Percentiles rank a stretch among this genome's conserved stretches.
These are phyloP conservation scores for Ricinus communis DNA, from an alignment of 345 rosid genomes.

Conservation along the genomic window DNA sequence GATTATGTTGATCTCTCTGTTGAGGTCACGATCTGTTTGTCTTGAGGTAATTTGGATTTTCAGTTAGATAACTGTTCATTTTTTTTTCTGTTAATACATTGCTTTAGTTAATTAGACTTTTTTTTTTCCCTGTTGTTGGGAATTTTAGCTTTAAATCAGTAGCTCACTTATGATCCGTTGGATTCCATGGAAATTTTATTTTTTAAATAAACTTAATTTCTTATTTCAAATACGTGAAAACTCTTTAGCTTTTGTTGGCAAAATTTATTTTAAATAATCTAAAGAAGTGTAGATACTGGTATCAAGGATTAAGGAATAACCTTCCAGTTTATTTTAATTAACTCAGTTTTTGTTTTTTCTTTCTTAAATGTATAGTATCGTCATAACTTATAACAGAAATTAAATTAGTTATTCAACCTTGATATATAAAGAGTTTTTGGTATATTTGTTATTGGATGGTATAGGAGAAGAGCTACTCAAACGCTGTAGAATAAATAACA, in stretches of 20 bases:
- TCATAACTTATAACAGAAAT: too few relatives aligned
- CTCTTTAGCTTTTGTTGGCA: too few relatives aligned
- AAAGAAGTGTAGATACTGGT: too few relatives aligned
- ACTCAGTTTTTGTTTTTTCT: not conserved
- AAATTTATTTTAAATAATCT: too few relatives aligned
- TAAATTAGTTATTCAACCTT: not conserved
- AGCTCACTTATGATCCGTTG: not conserved
- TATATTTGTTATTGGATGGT: slow-evolving; percentile 20
- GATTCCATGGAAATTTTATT: not conserved
- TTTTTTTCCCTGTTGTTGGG: not conserved
- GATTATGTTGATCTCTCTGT: not conserved
- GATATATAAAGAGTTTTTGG: slow-evolving; percentile 4
- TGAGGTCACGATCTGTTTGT: not conserved
- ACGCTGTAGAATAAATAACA: slow-evolving; percentile 30
- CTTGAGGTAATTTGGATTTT: not conserved
- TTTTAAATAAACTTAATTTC: too few relatives aligned
- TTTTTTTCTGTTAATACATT: too few relatives aligned
- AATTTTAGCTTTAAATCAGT: not conserved
- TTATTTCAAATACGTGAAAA: too few relatives aligned
- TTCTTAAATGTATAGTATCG: too few relatives aligned
- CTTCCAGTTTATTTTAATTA: too few relatives aligned
- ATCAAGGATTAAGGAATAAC: too few relatives aligned
- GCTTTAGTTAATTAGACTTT: too few relatives aligned
- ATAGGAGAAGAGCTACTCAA: slow-evolving; percentile 29
- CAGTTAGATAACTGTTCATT: too few relatives aligned